phyloP scores from a whole-genome alignment of 257 asterid species.

The Jaltomata sinuosa region DNA sequence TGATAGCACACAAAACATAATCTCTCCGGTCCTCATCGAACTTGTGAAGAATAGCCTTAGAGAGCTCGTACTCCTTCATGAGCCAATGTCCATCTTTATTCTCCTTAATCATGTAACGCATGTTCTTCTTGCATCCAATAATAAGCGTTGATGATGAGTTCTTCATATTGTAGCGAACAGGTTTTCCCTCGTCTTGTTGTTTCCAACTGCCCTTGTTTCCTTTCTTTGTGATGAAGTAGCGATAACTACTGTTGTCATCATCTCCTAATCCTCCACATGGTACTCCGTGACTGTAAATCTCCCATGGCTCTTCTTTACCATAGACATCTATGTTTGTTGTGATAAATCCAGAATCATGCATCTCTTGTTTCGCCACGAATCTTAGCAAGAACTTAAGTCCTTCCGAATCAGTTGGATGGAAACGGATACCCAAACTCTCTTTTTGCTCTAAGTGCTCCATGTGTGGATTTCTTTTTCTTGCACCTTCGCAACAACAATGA shows the following conservation, averaged over 20 bases:
- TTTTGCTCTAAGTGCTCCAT: background rate
- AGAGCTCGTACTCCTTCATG: background rate
- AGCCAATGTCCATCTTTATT: background rate
- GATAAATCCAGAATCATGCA: background rate
- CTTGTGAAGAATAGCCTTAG: background rate
- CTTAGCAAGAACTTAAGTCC: background rate
- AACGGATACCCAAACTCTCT: background rate
- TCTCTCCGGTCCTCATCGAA: background rate
- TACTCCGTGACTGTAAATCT: background rate
- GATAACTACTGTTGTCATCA: background rate
- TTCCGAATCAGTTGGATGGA: background rate
- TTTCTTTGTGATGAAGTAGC: background rate
- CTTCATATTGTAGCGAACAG: background rate
- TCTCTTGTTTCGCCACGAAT: background rate
- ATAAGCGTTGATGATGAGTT: background rate
- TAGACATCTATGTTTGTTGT: background rate
- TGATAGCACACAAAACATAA: background rate
- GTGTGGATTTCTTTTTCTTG: too few species aligned
- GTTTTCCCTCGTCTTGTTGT: background rate
- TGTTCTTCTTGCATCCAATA: background rate
- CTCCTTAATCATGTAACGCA: background rate
- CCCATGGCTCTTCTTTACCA: background rate
- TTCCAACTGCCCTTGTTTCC: background rate
- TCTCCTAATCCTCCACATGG: background rate
- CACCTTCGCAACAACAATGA: too few species aligned